phyloP scores from a whole-genome alignment of 78 protist genomes.

The Guillardia theta region DNA sequence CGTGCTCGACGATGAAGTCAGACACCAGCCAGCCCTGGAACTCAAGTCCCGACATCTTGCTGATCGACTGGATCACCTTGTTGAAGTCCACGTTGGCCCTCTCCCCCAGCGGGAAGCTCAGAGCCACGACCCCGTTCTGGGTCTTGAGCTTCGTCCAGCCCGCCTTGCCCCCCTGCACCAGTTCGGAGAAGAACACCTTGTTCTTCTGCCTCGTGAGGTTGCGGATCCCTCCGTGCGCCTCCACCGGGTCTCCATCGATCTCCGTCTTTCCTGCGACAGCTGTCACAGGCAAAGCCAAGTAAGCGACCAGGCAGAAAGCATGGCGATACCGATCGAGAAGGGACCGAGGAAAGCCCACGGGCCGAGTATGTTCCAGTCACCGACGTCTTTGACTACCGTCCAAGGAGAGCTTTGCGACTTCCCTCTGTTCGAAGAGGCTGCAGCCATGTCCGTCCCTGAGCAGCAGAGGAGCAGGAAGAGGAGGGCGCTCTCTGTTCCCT shows the following conservation, averaged over 20 bases:
- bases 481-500: too few species aligned
- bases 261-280: not conserved
- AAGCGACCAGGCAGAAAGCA: too few species aligned
- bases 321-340: too few species aligned
- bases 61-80: not conserved
- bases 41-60: not conserved
- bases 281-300: too few species aligned
- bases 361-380: too few species aligned
- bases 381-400: too few species aligned
- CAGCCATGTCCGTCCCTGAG: too few species aligned
- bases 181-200: not conserved
- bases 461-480: too few species aligned
- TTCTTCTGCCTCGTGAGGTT: not conserved
- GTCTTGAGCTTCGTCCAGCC: not conserved
- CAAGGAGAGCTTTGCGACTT: too few species aligned
- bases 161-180: not conserved
- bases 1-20: not conserved
- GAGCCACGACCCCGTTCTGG: not conserved
- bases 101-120: not conserved
- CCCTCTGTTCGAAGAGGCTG: too few species aligned
- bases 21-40: slow-evolving; percentile 7
- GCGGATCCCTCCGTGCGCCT: not conserved
- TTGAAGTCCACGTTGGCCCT: not conserved
- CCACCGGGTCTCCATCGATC: not conserved
- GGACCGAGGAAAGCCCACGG: slow-evolving; percentile 6